Conservation (phyloP, 768 basidiomycete genomes). For the Rubroboletus pulcherrimus region DNA sequence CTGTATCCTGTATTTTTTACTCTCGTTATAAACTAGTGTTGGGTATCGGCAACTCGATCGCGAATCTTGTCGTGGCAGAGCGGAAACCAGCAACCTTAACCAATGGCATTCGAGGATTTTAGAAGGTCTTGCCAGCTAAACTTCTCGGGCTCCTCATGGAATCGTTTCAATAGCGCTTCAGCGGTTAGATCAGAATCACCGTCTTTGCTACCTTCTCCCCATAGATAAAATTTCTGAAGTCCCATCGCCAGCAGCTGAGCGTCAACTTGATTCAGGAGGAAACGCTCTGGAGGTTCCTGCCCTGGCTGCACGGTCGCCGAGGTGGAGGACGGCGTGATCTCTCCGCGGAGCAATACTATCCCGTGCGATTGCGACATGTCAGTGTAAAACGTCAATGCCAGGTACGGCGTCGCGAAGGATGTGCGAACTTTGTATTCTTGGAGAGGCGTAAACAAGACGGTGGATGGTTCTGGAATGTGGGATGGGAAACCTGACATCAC, state of each 20-base stretch:
- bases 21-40: not conserved
- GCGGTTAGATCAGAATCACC: not conserved
- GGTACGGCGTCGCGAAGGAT: slow-evolving; percentile 85
- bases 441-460: slow-evolving; percentile 88
- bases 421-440: slow-evolving; percentile 87
- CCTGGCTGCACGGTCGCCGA: slow-evolving; percentile 35
- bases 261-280: slow-evolving; percentile 71
- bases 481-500: slow-evolving; percentile 18
- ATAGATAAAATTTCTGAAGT: slow-evolving; percentile 84
- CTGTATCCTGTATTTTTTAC: not conserved
- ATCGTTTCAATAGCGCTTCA: slow-evolving; percentile 54
- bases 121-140: slow-evolving; percentile 85
- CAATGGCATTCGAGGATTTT: slow-evolving; percentile 36
- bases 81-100: slow-evolving; percentile 1
- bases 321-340: slow-evolving; percentile 71
- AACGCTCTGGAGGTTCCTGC: slow-evolving; percentile 30
- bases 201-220: slow-evolving; percentile 36
- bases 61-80: not conserved
- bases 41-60: not conserved
- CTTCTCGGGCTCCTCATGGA: slow-evolving; percentile 73
- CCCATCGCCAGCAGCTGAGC: slow-evolving; percentile 79
- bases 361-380: slow-evolving; percentile 79
- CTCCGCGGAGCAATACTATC: slow-evolving; percentile 83
- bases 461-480: slow-evolving; percentile 55
- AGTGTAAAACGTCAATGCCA: slow-evolving; percentile 89